Evolutionary conservation across 129 eudicot species (phyloP), one percentile per base, ranked within the genome.

Genomic region (Flaveria trinervia): DNA sequence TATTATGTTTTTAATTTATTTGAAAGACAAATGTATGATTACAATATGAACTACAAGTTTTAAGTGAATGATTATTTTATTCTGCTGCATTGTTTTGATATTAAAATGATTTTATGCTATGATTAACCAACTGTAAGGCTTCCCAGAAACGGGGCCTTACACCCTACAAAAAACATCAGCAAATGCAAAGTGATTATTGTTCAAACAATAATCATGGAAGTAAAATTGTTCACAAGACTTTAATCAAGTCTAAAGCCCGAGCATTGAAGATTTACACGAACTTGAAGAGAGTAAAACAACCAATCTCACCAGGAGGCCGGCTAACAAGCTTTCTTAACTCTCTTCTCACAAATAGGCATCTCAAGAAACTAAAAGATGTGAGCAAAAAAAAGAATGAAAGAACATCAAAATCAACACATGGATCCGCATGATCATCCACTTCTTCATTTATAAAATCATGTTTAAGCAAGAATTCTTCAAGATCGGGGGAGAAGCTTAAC

Each of bases 221-320:
- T 3, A 61, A 49, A 51, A n/a, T 49, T 8, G 75, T 59, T 3
- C 81, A 81, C 5, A 74, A 68, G 41, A 14, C 39, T 50, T 10
- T 84, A 66, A 28, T 28, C 4, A 28, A 26, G 1, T 26, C 28
- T 1, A 26, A 26, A 26, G 28, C 28, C 28, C 1, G 1, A 26
- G 28, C 28, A 26, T 26, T 26, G 28, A 26, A 26, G 28, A 26
- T 26, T 26, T 26, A 28, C 33, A 0, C 33, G 33, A 92, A 87
- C 43, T 15, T 89, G 68, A 92, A 86, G 85, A 88, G 83, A n/a
- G 75, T 88, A 84, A 89, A 89, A 79, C 89, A 85, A 78, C 94
- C 96, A 25, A 86, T 92, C 36, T 90, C 98, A 0, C 96, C 98
- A 0, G 98, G 96, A 8, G 92, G 83, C 2, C 80, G 88, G 17